Percentiles rank a stretch among this genome's conserved stretches.
These are phyloP conservation scores for Elongisporangium undulatum DNA, from an alignment of 352 stramenopile genomes.

Conservation along the genomic window DNA sequence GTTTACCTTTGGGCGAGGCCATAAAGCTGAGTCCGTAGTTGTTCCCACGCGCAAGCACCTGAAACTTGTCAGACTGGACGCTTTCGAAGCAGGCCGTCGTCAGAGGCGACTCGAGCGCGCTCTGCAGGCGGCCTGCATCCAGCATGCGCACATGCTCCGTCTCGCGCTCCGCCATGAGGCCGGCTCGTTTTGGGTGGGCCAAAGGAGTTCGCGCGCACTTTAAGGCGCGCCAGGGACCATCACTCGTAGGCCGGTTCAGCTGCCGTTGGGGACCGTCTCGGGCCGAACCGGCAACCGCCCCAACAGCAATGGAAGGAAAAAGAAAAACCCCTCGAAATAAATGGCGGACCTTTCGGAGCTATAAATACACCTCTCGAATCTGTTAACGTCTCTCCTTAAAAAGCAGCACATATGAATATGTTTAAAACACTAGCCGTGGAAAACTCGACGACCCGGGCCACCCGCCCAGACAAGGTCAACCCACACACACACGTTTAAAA, in stretches of 20 bases:
- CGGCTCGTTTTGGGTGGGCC: conserved; percentile 6
- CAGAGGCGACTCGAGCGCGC: conserved; percentile 28
- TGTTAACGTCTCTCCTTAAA: neutral
- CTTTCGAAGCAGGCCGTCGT: conserved; percentile 21
- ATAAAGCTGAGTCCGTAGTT: conserved; percentile 52
- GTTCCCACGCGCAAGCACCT: conserved; percentile 61
- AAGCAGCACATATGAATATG: neutral
- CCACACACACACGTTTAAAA: too few relatives aligned
- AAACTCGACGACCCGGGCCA: neutral
- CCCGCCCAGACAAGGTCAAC: too few relatives aligned
- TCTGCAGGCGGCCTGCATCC: conserved; percentile 48
- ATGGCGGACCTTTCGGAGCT: neutral
- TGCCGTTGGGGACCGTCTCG: neutral
- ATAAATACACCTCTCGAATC: neutral
- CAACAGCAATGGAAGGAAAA: neutral
- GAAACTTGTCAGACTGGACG: conserved; percentile 34
- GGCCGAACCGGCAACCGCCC: neutral
- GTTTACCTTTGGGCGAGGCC: conserved; percentile 23
- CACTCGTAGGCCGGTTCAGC: neutral
- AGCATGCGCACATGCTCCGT: conserved; percentile 78
- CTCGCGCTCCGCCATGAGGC: conserved; percentile 32
- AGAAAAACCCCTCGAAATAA: neutral
- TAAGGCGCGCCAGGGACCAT: neutral
- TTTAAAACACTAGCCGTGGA: neutral
- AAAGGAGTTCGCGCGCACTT: neutral